Evolutionary conservation across 2,329 filamentous ascomycete genomes (phyloP).

Genomic region (Fusarium sp.): DNA sequence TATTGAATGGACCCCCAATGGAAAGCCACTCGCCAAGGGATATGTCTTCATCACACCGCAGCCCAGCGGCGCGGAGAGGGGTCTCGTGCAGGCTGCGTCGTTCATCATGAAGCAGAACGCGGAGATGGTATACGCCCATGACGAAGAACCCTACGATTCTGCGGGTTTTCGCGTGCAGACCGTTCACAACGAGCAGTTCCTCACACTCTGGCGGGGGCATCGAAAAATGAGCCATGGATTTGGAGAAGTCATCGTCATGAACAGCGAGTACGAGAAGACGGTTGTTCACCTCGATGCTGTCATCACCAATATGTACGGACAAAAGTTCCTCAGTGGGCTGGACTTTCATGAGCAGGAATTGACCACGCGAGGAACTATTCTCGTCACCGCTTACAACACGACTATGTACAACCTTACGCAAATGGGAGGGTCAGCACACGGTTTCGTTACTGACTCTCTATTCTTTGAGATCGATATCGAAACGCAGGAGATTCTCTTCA

Average conservation of each 20-base stretch:
- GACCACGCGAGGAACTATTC: constrained; percentile 32
- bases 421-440: constrained; percentile 25
- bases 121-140: constrained; percentile 42
- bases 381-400: constrained; percentile 39
- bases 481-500: constrained; percentile 50
- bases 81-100: constrained; percentile 17
- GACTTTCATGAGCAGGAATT: constrained; percentile 39
- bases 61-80: not conserved
- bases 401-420: constrained; percentile 26
- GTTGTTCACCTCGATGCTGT: constrained; percentile 11
- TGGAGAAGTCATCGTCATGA: constrained; percentile 44
- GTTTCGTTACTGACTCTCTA: constrained; percentile 43
- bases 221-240: constrained; percentile 42
- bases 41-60: constrained; percentile 42
- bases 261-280: constrained; percentile 40
- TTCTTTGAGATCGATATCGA: constrained; percentile 54
- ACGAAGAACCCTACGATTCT: constrained; percentile 19
- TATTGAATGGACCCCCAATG: constrained; percentile 25
- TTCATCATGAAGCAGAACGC: constrained; percentile 41
- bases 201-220: constrained; percentile 43
- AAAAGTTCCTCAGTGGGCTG: constrained; percentile 2
- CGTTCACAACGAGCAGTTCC: constrained; percentile 42
- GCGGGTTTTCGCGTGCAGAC: constrained; percentile 41
- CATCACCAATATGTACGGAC: not conserved
- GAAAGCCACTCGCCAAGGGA: constrained; percentile 33